Percentiles rank a stretch among this genome's conserved stretches.
Conservation (phyloP, 345 rosid genomes). For the Fremontodendron californicum region DNA sequence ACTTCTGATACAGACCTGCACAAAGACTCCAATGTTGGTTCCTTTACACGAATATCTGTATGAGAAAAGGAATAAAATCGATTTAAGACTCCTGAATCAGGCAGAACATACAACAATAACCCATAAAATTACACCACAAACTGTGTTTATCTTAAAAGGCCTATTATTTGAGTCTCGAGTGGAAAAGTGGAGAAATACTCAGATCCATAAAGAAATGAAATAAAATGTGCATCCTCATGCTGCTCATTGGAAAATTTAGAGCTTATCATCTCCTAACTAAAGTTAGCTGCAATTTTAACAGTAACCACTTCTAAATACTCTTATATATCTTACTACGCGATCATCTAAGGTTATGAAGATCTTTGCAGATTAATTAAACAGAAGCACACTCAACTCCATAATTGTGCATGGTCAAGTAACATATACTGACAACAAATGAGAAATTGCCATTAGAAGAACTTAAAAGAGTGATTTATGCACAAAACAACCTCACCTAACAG, state of each 20-base stretch:
- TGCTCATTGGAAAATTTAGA: no score
- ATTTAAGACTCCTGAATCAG: neutral
- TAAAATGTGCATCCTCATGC: neutral
- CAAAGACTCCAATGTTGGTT: slow-evolving; percentile 85
- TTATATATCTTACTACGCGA: neutral
- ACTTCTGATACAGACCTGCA: slow-evolving; percentile 47
- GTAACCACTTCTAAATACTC: neutral
- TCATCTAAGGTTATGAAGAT: neutral
- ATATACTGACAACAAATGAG: neutral
- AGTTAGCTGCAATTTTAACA: neutral
- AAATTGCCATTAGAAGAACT: neutral
- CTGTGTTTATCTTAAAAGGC: neutral
- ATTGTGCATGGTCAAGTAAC: neutral
- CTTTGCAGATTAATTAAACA: neutral
- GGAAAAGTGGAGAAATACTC: no score
- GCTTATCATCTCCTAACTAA: neutral
- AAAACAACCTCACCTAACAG: slow-evolving; percentile 48
- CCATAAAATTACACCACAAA: neutral
- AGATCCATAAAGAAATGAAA: neutral
- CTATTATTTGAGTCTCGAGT: neutral
- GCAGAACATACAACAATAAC: neutral
- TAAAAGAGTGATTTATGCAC: neutral
- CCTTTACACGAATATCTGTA: slow-evolving; percentile 88
- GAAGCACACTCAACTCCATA: no score
- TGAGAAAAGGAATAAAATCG: neutral